Base-by-base conservation (phyloP, 306 rosid species). In the Senna siamea region DNA sequence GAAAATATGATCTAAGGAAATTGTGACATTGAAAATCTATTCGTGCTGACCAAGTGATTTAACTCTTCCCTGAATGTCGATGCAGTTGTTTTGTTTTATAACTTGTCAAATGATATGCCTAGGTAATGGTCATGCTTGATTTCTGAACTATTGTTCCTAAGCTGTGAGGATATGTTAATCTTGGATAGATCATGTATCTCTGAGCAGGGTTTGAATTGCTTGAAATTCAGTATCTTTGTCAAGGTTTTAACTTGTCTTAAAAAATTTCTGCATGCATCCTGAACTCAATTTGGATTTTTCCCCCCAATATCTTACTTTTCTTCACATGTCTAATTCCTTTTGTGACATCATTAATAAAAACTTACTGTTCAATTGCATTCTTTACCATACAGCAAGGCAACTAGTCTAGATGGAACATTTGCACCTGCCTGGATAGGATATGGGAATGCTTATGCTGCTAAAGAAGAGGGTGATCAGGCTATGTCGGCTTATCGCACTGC, bases 381-480 rank as follows among this genome's bases (percentile, higher is more conserved):
- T 81, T 15, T 73, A 52, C 76, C 7, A 22, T 72, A 73, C 84
- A 94, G 97, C 88, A 94, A 94, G 87, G 97, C 96, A 65, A 90
- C 99, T 51, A 89, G 82, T 86, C 87, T 94, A 38, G 99, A 94
- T 77, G 89, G 93, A 73, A 89, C 91, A 70, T 94, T 94, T 77
- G 81, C 97, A 38, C 99, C 97, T 78, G 98, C 96, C 34, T 92
- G 96, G 99, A 92, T 94, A 77, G 99, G 99, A 41, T 88, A 69
- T 79, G 97, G 99, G 41, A 94, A 94, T 73, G 97, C 97, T 62
- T 88, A 78, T 81, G 92, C 99, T 79, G 95, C 97, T 80, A 87
- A 85, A 79, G 96, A 94, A 78, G 99, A 94, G 86, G 99, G 97
- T 67, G 99, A 94, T 81, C 99, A 92, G 82, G 99, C 99, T 18